Conservation (phyloP, 345 rosid genomes). For the Linum trigynum region DNA sequence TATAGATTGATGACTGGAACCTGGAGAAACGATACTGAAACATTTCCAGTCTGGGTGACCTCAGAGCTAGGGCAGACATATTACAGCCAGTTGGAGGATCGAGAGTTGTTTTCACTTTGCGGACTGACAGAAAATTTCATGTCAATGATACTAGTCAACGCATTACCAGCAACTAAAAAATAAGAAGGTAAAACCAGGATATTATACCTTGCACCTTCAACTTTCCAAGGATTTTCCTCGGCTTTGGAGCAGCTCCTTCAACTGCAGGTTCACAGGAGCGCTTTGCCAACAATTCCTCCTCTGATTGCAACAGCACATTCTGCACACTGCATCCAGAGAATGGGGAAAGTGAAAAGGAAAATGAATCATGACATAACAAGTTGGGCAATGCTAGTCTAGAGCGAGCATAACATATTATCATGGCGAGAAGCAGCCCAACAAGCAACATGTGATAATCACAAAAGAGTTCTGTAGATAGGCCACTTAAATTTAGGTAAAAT, state of each 20-base stretch:
- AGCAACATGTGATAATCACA: not conserved
- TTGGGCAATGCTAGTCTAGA: not conserved
- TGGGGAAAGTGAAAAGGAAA: not conserved
- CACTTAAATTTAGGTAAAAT: too few relatives aligned
- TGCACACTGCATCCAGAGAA: conserved; percentile 39
- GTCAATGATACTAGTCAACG: not conserved
- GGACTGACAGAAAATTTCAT: conserved; percentile 44
- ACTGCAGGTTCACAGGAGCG: conserved; percentile 50
- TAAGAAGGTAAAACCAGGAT: not conserved
- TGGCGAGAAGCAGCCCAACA: not conserved
- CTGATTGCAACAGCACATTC: conserved; percentile 78
- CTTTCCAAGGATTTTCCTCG: conserved; percentile 75
- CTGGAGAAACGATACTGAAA: conserved; percentile 52
- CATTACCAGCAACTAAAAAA: conserved; percentile 14
- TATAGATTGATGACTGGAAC: conserved; percentile 44
- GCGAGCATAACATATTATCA: not conserved
- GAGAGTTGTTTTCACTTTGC: conserved; percentile 65
- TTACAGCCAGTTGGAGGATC: conserved; percentile 82
- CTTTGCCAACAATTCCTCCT: conserved; percentile 72
- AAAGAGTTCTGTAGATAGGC: too few relatives aligned
- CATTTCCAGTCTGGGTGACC: conserved; percentile 40
- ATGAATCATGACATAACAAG: not conserved
- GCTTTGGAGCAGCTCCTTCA: conserved; percentile 62
- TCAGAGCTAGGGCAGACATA: conserved; percentile 45
- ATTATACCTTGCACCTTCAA: conserved; percentile 87